phyloP scores from a whole-genome alignment of 345 rosid genomes.

The Geranium rotundifolium region DNA sequence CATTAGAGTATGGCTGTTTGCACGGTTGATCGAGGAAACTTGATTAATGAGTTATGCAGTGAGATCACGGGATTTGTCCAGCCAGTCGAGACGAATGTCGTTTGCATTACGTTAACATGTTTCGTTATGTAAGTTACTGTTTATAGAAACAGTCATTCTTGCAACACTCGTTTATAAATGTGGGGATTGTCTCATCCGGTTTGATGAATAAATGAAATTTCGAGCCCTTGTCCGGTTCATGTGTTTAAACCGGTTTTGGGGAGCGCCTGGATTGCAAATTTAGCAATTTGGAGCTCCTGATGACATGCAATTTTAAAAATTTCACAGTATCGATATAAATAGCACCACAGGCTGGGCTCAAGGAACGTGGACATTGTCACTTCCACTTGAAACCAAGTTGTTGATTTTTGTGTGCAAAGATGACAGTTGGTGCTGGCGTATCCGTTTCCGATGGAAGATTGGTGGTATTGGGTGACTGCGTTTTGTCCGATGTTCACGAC shows the following conservation, averaged over 20 bases:
- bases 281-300: constrained; percentile 3
- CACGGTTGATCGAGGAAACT: no score
- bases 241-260: background rate
- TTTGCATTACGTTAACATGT: no score
- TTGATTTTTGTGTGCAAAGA: constrained; percentile 3
- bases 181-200: no score
- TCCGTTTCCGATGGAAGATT: constrained; percentile 34
- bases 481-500: constrained; percentile 30
- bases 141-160: no score
- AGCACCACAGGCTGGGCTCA: background rate
- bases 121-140: no score
- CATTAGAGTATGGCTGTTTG: no score
- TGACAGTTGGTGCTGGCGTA: constrained; percentile 55
- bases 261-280: constrained; percentile 18
- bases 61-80: no score
- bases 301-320: background rate
- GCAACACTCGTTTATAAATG: no score
- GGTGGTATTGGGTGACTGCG: constrained; percentile 32
- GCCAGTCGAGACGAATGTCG: no score
- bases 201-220: no score
- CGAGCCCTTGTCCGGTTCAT: no score
- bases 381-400: background rate
- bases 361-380: background rate
- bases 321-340: background rate
- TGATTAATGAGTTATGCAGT: no score